A percentile compares a stretch with the other conserved stretches of the same genome.
These are phyloP conservation scores for Umbelopsis ramanniana DNA, from an alignment of 192 early-diverging fungal species.

Conservation along the genomic window DNA sequence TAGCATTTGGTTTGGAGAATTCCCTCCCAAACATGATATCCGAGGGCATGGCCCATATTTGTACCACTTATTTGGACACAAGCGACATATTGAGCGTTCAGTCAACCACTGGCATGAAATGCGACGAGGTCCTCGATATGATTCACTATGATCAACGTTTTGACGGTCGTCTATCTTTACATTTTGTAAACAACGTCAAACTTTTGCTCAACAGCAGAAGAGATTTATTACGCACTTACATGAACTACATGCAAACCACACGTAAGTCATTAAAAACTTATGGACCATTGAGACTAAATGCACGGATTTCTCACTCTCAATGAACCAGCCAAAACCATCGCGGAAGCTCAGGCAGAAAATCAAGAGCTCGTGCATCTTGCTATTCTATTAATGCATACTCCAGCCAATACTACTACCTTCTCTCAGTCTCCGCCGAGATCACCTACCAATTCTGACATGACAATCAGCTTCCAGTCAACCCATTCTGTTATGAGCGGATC, in stretches of 20 bases:
- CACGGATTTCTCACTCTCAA: background rate
- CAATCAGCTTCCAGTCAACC: background rate
- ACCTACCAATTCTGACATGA: background rate
- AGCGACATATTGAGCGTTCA: background rate
- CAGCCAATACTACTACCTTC: background rate
- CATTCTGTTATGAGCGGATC: background rate
- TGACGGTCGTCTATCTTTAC: background rate
- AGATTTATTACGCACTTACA: background rate
- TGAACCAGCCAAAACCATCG: background rate
- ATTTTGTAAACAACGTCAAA: background rate
- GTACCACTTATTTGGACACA: slow-evolving; percentile 5
- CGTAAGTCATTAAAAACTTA: background rate
- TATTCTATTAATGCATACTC: background rate
- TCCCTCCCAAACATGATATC: slow-evolving; percentile 2
- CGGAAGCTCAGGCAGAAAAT: background rate
- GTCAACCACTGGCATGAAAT: background rate
- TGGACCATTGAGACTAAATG: no score
- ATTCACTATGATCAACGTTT: slow-evolving; percentile 15
- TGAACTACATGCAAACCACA: background rate
- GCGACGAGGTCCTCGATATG: slow-evolving; percentile 3
- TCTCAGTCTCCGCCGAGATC: background rate
- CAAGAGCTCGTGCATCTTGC: background rate
- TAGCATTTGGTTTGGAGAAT: slow-evolving; percentile 12
- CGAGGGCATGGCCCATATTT: background rate
- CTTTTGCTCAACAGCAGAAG: background rate